Percentiles rank a stretch among this genome's conserved stretches.
These are phyloP conservation scores for Ambrosia artemisiifolia DNA, from an alignment of 129 eudicot genomes.

Conservation along the genomic window DNA sequence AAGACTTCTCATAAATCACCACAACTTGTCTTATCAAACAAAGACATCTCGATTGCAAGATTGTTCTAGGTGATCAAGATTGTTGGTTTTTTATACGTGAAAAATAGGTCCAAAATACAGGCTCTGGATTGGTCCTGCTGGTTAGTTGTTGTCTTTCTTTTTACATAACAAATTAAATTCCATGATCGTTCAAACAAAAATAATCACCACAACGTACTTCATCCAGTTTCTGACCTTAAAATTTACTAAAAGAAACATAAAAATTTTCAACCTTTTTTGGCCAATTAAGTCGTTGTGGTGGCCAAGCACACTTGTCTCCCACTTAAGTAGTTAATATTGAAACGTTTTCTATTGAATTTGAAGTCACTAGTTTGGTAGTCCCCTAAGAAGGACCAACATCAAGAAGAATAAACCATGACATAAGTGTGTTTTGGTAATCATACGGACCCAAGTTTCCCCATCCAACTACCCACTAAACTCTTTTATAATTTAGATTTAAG, in stretches of 20 bases:
- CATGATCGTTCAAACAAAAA: not conserved
- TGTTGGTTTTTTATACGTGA: no score
- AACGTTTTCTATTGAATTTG: conserved; percentile 22
- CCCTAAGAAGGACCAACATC: not conserved
- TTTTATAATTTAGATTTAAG: not conserved
- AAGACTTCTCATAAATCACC: no score
- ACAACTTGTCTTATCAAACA: no score
- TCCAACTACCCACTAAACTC: conserved; percentile 33
- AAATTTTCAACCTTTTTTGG: not conserved
- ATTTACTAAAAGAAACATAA: not conserved
- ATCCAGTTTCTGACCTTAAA: not conserved
- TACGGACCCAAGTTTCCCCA: conserved; percentile 25
- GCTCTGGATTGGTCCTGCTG: no score
- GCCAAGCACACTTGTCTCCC: conserved; percentile 26
- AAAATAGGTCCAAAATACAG: no score
- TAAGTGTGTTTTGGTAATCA: conserved; percentile 17
- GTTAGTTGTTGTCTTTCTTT: no score
- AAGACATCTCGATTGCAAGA: no score
- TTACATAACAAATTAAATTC: no score
- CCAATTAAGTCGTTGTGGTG: not conserved
- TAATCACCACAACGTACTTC: not conserved
- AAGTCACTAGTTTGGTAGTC: conserved; percentile 14
- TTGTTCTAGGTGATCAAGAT: no score
- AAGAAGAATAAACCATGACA: conserved; percentile 3
- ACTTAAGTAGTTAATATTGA: conserved; percentile 31